A percentile compares a stretch with the other conserved stretches of the same genome.
Evolutionary conservation across 2,329 filamentous ascomycete genomes (phyloP).

Genomic region (Triangularia verruculosa): DNA sequence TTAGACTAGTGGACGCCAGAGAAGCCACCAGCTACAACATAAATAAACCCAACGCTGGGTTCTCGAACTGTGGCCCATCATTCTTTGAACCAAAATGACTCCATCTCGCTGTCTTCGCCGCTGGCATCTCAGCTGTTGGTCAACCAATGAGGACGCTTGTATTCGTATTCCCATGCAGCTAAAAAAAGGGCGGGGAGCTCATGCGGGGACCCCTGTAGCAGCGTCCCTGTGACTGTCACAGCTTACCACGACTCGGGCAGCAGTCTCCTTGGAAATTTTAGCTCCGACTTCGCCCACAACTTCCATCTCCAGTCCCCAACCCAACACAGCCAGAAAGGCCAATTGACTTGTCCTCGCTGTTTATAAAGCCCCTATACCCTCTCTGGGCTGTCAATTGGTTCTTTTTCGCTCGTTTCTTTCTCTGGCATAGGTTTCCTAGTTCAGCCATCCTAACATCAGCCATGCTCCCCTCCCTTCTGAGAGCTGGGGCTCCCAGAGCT

Average conservation of each 20-base stretch:
- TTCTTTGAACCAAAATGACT: conserved; percentile 1
- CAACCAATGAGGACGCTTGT: conserved; percentile 30
- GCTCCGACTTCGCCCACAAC: conserved; percentile 35
- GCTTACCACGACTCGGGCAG: conserved; percentile 6
- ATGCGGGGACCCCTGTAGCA: conserved; percentile 27
- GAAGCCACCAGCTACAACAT: background rate
- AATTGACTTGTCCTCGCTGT: conserved; percentile 21
- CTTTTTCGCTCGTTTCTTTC: conserved; percentile 1
- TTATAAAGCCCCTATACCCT: background rate
- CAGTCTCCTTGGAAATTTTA: conserved; percentile 27
- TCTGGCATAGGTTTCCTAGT: conserved; percentile 2
- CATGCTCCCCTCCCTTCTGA: conserved; percentile 29
- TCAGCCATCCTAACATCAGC: conserved; percentile 9
- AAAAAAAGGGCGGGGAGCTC: conserved; percentile 22
- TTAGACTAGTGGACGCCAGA: background rate
- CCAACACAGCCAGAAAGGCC: conserved; percentile 8
- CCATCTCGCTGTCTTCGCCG: background rate
- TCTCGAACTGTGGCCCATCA: background rate
- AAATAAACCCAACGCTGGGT: background rate
- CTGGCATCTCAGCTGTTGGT: background rate
- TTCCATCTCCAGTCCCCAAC: conserved; percentile 13
- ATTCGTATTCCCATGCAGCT: conserved; percentile 31
- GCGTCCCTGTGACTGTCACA: conserved; percentile 28
- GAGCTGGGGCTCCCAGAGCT: conserved; percentile 29
- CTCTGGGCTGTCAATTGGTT: conserved; percentile 18